Conservation (phyloP, 139 green algal genomes). For the Desmodesmus armatus region DNA sequence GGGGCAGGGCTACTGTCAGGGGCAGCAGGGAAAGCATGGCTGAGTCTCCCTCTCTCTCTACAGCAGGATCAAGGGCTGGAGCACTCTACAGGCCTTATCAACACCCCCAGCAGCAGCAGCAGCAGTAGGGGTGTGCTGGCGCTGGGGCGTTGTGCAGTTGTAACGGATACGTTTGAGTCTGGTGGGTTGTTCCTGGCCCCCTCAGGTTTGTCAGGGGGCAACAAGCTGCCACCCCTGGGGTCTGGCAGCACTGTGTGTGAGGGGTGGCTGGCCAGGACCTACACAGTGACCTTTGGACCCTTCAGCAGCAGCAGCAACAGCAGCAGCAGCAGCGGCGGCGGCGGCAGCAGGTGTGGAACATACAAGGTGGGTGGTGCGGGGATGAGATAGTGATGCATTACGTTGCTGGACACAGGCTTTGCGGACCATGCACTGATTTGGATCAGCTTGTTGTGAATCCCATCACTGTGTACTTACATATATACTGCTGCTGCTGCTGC, state of each 20-base stretch:
- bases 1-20: not conserved
- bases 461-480: not conserved
- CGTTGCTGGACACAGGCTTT: not conserved
- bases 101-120: not conserved
- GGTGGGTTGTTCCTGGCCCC: not conserved
- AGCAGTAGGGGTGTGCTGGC: not conserved
- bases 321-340: not conserved
- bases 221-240: not conserved
- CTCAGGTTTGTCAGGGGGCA: not conserved
- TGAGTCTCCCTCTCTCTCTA: no score
- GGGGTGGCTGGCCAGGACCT: not conserved
- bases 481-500: not conserved
- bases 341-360: not conserved
- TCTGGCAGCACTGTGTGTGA: not conserved
- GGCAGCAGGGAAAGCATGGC: not conserved
- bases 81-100: no score
- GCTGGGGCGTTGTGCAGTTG: slow-evolving; percentile 18
- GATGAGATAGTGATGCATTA: not conserved
- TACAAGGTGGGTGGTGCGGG: slow-evolving; percentile 19
- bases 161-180: slow-evolving; percentile 28
- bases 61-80: slow-evolving; percentile 7
- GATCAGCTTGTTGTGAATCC: not conserved
- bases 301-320: not conserved
- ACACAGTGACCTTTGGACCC: slow-evolving; percentile 34
- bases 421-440: not conserved